Base-by-base conservation (phyloP, 805 yeast genomes). In the Yamadazyma phyllophila region DNA sequence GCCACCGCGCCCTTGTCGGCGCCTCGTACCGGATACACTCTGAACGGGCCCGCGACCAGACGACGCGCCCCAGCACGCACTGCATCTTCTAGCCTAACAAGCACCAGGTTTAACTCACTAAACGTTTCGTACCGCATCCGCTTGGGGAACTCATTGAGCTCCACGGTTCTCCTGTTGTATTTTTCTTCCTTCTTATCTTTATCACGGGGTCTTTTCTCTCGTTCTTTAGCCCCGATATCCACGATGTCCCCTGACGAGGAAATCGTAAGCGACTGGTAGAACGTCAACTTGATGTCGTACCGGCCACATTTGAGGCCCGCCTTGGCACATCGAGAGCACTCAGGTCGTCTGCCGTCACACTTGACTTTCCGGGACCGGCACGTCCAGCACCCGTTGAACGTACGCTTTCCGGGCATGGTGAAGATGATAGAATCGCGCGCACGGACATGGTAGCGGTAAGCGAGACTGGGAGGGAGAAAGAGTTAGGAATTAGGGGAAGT, bases 381-480 rank as follows among this genome's bases (percentile, higher is more conserved):
- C 6, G 83, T 79, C 67, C 78, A 75, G 58, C 83, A 79, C 3
- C 83, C 83, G 37, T 72, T 64, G 56, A 77, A 77, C 40, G 60
- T 65, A 38, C 76, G 59, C 16, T 60, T 62, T 4, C 36, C 39
- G 6, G 42, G 39, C 47, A 44, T 44, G n/a, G 24, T 14, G 38
- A n/a, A 13, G 13, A 6, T 15, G 36, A 32, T 32, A n/a, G 2
- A 13, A 13, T 32, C 11, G 16, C 16, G 36, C 13, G 36, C 36
- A 15, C 13, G 4, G 36, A 13, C 11, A 32, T 32, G 13, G 36
- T n/a, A 32, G 36, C 13, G 6, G 4, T 12, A 32, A 32, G 13
- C 16, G 36, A 32, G 16, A 12, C n/a, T n/a, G 36, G 15, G 6
- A 15, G 10, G 12, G 36, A 3, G 17, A 29, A 7, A 31, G 34